These are phyloP conservation scores for Leccinellum rugosiceps DNA, from an alignment of 768 basidiomycete species.

Conservation along the genomic window DNA sequence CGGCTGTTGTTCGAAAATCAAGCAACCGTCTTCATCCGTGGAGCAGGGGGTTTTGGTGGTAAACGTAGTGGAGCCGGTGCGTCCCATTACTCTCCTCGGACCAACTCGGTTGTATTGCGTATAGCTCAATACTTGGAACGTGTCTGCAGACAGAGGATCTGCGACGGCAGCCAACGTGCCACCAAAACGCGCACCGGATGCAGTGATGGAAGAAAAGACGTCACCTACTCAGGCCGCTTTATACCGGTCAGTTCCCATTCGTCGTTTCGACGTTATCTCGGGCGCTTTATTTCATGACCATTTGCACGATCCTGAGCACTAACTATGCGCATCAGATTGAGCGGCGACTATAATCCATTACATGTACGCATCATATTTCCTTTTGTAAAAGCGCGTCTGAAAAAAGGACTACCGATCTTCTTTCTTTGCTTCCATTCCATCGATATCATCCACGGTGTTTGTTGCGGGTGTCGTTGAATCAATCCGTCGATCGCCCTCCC, in stretches of 20 bases:
- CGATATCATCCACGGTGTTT: not conserved
- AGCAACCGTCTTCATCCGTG: slow-evolving; percentile 87
- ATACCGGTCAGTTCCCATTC: slow-evolving; percentile 63
- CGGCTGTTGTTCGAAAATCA: slow-evolving; percentile 89
- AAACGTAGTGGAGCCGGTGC: slow-evolving; percentile 78
- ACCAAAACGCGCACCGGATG: slow-evolving; percentile 84
- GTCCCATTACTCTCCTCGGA: slow-evolving; percentile 15
- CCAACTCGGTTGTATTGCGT: not conserved
- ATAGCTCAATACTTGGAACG: not conserved
- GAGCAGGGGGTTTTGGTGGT: slow-evolving; percentile 94
- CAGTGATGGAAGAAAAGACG: slow-evolving; percentile 86
- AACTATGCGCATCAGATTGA: slow-evolving; percentile 51
- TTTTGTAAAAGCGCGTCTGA: slow-evolving; percentile 5
- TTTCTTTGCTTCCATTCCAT: not conserved
- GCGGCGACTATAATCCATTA: slow-evolving; percentile 89
- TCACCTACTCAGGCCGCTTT: slow-evolving; percentile 78
- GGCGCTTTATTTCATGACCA: slow-evolving; percentile 1
- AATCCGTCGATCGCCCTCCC: slow-evolving; percentile 3
- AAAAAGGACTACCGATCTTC: not conserved
- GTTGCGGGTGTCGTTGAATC: not conserved
- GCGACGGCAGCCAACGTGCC: slow-evolving; percentile 79
- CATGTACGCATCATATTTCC: slow-evolving; percentile 49
- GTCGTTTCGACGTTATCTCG: not conserved
- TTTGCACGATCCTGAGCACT: not conserved
- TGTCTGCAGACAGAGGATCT: slow-evolving; percentile 73